Conservation (phyloP, 78 protist species). For the Isochrysis galbana region DNA sequence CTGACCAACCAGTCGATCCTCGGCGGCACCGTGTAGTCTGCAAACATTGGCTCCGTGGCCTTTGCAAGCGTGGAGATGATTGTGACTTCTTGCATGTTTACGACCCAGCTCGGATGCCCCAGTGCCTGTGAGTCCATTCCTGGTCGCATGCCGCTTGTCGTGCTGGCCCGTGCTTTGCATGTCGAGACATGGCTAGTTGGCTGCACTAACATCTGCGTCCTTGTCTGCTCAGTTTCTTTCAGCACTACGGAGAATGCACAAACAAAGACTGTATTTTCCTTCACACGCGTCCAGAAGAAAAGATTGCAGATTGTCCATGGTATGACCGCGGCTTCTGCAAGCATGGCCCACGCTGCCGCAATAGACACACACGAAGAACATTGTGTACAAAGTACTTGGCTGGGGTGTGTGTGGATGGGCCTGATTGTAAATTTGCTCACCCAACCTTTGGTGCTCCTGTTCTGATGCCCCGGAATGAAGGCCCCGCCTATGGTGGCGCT, state of each 20-base stretch:
- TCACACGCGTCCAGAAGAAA: slow-evolving; percentile 77
- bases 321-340: slow-evolving; percentile 85
- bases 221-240: slow-evolving; percentile 32
- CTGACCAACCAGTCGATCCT: neutral
- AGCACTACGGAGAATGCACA: slow-evolving; percentile 63
- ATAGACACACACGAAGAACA: slow-evolving; percentile 59
- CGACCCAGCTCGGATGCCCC: slow-evolving; percentile 83
- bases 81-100: slow-evolving; percentile 88
- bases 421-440: slow-evolving; percentile 76
- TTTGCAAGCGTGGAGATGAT: slow-evolving; percentile 86
- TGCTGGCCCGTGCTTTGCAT: no score
- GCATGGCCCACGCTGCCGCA: slow-evolving; percentile 72
- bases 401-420: slow-evolving; percentile 90
- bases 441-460: neutral
- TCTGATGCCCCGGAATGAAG: neutral
- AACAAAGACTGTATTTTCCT: slow-evolving; percentile 80
- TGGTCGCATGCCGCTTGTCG: neutral
- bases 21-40: slow-evolving; percentile 64
- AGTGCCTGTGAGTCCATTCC: slow-evolving; percentile 52
- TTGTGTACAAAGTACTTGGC: slow-evolving; percentile 74
- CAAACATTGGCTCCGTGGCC: slow-evolving; percentile 89
- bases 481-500: neutral
- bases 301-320: slow-evolving; percentile 82
- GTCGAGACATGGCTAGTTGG: no score
- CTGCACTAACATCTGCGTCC: no score